A percentile compares a stretch with the other conserved stretches of the same genome.
Conservation (phyloP, 2,329 filamentous ascomycete genomes). For the Keithomyces neogunnii region DNA sequence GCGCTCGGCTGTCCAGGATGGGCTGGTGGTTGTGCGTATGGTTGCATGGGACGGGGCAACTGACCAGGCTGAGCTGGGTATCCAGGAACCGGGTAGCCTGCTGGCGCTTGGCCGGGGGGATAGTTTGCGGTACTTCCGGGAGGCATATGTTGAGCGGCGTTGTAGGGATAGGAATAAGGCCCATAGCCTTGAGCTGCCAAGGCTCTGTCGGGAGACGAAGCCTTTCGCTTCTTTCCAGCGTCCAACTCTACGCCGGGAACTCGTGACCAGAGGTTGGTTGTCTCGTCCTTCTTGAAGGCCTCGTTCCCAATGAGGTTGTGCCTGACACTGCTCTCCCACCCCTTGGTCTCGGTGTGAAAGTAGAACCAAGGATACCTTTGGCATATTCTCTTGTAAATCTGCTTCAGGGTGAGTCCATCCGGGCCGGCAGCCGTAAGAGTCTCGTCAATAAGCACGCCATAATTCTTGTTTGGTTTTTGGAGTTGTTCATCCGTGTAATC, state of each 20-base stretch:
- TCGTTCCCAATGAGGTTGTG: conserved; percentile 56
- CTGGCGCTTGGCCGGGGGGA: conserved; percentile 22
- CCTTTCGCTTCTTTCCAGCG: conserved; percentile 52
- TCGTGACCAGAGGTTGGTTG: conserved; percentile 47
- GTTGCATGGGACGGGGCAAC: conserved; percentile 19
- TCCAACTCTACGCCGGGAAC: conserved; percentile 51
- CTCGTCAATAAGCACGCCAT: conserved; percentile 52
- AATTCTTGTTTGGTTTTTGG: conserved; percentile 54
- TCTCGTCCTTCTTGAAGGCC: conserved; percentile 50
- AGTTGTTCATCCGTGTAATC: conserved; percentile 51
- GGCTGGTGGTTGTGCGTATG: conserved; percentile 12
- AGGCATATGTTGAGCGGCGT: conserved; percentile 24
- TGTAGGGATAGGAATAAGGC: conserved; percentile 27
- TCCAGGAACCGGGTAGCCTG: conserved; percentile 25
- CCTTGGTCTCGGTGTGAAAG: conserved; percentile 52
- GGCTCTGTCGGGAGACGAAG: conserved; percentile 41
- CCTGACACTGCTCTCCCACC: conserved; percentile 59
- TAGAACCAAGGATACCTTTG: conserved; percentile 51
- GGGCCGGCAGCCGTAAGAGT: conserved; percentile 45
- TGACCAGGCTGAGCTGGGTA: conserved; percentile 23
- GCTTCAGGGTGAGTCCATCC: conserved; percentile 49
- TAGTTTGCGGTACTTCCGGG: conserved; percentile 21
- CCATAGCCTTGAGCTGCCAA: conserved; percentile 29
- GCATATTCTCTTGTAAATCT: conserved; percentile 55
- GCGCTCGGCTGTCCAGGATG: conserved; percentile 13